Evolutionary conservation across 2,329 filamentous ascomycete genomes (phyloP).

Genomic region (Sporothrix mexicana): DNA sequence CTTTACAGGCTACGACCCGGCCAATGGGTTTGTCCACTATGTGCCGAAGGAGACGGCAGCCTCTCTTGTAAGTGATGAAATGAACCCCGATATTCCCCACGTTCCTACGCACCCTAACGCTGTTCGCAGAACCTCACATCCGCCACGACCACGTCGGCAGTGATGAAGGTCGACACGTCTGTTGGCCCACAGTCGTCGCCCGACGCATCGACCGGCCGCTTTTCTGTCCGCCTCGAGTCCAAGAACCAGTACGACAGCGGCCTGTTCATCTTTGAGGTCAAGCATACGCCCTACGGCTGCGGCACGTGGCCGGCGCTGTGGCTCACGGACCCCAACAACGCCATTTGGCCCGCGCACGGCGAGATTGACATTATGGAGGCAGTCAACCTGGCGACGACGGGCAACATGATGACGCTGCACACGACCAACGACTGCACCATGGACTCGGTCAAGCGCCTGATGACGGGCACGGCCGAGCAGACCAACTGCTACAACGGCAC

Average conservation of each 20-base stretch:
- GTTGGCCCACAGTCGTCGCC: conserved; percentile 55
- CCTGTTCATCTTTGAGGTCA: conserved; percentile 71
- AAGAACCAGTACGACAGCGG: conserved; percentile 65
- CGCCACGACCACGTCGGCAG: conserved; percentile 57
- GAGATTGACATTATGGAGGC: conserved; percentile 56
- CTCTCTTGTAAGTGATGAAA: conserved; percentile 47
- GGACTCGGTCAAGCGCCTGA: conserved; percentile 58
- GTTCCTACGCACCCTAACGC: neutral
- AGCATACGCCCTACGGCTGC: conserved; percentile 68
- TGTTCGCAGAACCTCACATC: conserved; percentile 65
- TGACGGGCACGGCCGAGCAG: conserved; percentile 53
- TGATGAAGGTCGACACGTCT: conserved; percentile 66
- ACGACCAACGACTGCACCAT: conserved; percentile 59
- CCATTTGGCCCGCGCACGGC: conserved; percentile 51
- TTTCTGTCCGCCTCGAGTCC: conserved; percentile 67
- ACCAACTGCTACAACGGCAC: conserved; percentile 56
- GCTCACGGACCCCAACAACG: conserved; percentile 64
- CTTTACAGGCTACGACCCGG: conserved; percentile 57
- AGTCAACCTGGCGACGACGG: conserved; percentile 52
- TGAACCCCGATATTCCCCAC: neutral
- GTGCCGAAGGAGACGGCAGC: conserved; percentile 52
- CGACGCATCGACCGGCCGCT: conserved; percentile 63
- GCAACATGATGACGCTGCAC: conserved; percentile 67
- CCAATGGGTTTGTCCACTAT: conserved; percentile 60
- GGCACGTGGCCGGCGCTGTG: conserved; percentile 71